Percentiles rank a stretch among this genome's conserved stretches.
phyloP scores from a whole-genome alignment of 306 rosid genomes.

The Sicyos edulis region DNA sequence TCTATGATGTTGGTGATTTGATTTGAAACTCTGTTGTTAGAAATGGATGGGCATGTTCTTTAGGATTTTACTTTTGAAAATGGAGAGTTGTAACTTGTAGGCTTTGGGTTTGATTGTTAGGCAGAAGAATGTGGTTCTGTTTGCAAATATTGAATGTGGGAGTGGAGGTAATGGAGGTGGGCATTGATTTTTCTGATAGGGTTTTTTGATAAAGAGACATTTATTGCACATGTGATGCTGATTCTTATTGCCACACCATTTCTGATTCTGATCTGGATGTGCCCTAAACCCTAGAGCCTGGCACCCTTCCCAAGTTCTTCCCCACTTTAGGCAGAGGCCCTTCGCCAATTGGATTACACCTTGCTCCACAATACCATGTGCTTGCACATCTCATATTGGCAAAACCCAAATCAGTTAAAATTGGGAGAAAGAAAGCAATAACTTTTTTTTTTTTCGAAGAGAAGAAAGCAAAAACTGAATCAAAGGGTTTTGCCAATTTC shows the following conservation, averaged over 20 bases:
- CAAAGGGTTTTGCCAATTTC: background rate
- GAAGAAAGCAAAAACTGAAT: background rate
- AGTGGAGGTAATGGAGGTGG: background rate
- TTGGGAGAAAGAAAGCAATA: background rate
- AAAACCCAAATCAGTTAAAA: slow-evolving; percentile 12
- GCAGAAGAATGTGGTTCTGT: too few species aligned
- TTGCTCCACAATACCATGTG: slow-evolving; percentile 22
- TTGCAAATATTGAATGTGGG: too few species aligned
- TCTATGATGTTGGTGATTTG: background rate
- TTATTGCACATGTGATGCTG: slow-evolving; percentile 23
- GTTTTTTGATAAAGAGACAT: slow-evolving; percentile 14
- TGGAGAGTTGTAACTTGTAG: background rate
- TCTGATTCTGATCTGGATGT: slow-evolving; percentile 18
- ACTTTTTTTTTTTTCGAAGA: too few species aligned
- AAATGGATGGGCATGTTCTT: background rate
- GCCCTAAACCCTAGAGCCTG: slow-evolving; percentile 17
- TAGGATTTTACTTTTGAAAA: background rate
- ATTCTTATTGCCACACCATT: slow-evolving; percentile 16
- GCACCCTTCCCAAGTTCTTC: slow-evolving; percentile 20
- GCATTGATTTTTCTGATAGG: slow-evolving; percentile 18
- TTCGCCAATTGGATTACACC: slow-evolving; percentile 3
- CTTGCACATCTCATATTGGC: background rate
- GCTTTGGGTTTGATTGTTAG: background rate
- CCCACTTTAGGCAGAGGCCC: slow-evolving; percentile 5
- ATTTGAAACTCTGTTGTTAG: background rate